Base-by-base conservation (phyloP, 106 monocot genomes). In the Dactylorhiza incarnata region DNA sequence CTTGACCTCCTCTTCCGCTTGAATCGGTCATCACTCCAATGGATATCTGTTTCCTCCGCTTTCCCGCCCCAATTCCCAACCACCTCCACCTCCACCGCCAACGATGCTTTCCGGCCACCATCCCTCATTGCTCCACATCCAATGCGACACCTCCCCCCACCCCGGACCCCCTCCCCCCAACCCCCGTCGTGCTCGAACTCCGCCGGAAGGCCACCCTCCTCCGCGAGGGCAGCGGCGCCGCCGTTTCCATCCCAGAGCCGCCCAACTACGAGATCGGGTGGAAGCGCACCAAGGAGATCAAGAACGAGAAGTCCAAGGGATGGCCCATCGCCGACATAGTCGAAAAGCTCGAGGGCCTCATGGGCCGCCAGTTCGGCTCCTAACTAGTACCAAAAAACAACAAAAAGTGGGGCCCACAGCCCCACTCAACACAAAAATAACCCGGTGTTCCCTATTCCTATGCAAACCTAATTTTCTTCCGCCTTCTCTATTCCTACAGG, bases 211-310 rank as follows among this genome's bases (percentile, higher is more conserved):
- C 84, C 4, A 61, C 73, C 10, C 84, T 84, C 80, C 44, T 78
- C 49, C 73, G 59, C 26, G 75, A 81, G 24, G 45, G 52, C 11
- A 71, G 73, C 8, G 49, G 56, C 8, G 22, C 82, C 11, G 49
- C 78, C 43, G 47, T 91, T 52, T 46, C 77, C 52, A 78, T 45
- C 15, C 77, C 71, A 12, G 91, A 95, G 62, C 95, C 92, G 4
- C 95, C 95, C 3, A 89, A 95, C 84, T 83, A 81, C 74, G 83
- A 95, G 75, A 89, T 95, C 51, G 89, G 95, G 7, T 94, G 94
- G 94, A 94, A 90, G 74, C 76, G 90, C 2, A 94, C 91, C 19
- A 94, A 91, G 70, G 68, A 81, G 81, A 88, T 94, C 78, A 75
- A 80, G 9, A 75, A 43, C 20, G 85, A 86, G 90, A 91, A 84